Base-by-base conservation (phyloP, 169 alveolate genomes). In the Plasmodium knowlesi region DNA sequence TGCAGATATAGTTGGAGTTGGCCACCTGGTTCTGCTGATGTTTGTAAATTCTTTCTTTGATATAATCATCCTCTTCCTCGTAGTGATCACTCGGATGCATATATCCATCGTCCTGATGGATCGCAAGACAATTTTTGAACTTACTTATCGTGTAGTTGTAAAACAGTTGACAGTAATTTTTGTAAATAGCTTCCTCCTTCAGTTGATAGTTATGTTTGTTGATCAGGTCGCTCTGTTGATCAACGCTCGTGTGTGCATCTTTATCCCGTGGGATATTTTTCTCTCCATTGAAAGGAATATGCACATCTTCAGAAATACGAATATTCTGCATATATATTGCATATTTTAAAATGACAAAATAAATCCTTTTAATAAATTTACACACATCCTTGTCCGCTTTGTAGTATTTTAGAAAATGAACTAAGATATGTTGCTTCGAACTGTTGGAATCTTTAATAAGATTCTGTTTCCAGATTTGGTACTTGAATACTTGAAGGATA, bases 131-230 rank as follows among this genome's bases (percentile, higher is more conserved):
- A 12, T 76, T 86, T 76, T 53, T 74, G 22, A 53, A 86, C 53
- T 86, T 74, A 37, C 81, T 34, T 86, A 86, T 53, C 8, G 93
- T 67, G 67, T 86, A 73, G 28, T 86, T 67, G 30, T 86, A 86
- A 76, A 86, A 86, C 71, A 86, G 37, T 86, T 76, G 79, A 28
- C 93, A 74, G 67, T 86, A 86, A 86, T 86, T 86, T 76, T 53
- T 86, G 70, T 86, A 74, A 34, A 70, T 46, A 50, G 74, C 85
- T 25, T 86, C 88, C 41, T 86, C 93, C 80, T 43, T 76, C 81
- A 86, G 67, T 10, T 50, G 22, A 46, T 86, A 86, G 46, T 86
- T 86, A 34, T 86, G 82, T 25, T 86, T 86, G 71, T 76, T 50
- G 61, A 50, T 86, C 46, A 86, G 34, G 8, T 25, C 83, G 28